A percentile compares a stretch with the other conserved stretches of the same genome.
Conservation (phyloP, 805 yeast species). For the Metschnikowia borealis region DNA sequence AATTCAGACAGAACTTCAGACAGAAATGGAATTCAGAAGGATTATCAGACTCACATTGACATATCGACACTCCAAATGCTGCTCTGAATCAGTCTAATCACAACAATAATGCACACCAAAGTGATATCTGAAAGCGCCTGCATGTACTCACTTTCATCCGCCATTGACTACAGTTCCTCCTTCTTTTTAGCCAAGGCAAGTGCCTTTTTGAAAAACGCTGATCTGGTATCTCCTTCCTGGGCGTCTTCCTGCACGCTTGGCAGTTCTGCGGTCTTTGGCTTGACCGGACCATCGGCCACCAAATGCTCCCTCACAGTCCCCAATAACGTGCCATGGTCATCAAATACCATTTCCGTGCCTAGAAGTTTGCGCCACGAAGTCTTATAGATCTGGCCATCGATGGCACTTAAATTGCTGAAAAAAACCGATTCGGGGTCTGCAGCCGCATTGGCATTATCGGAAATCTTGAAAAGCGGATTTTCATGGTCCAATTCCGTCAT, state of each 20-base stretch:
- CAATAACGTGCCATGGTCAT: conserved; percentile 40
- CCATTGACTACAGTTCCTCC: not conserved
- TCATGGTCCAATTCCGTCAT: conserved; percentile 31
- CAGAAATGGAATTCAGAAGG: too few species aligned
- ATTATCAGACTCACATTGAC: too few species aligned
- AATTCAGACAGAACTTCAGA: too few species aligned
- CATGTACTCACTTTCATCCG: too few species aligned
- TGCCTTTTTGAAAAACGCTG: conserved; percentile 22
- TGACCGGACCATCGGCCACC: conserved; percentile 24
- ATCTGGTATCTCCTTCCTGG: conserved; percentile 17
- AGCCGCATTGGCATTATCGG: conserved; percentile 26
- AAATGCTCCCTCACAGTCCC: conserved; percentile 41
- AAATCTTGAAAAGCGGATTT: conserved; percentile 34
- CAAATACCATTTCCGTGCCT: conserved; percentile 62
- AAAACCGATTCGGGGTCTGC: conserved; percentile 17
- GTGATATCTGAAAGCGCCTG: too few species aligned
- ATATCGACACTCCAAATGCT: too few species aligned
- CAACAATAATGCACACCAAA: too few species aligned
- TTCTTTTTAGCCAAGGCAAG: conserved; percentile 12
- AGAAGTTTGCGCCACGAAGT: conserved; percentile 75
- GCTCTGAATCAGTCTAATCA: too few species aligned
- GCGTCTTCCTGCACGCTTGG: conserved; percentile 18
- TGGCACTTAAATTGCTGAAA: conserved; percentile 28
- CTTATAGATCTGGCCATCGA: conserved; percentile 52
- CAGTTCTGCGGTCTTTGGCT: conserved; percentile 5